phyloP scores from a whole-genome alignment of 768 basidiomycete species.

The Naematelia encephala region DNA sequence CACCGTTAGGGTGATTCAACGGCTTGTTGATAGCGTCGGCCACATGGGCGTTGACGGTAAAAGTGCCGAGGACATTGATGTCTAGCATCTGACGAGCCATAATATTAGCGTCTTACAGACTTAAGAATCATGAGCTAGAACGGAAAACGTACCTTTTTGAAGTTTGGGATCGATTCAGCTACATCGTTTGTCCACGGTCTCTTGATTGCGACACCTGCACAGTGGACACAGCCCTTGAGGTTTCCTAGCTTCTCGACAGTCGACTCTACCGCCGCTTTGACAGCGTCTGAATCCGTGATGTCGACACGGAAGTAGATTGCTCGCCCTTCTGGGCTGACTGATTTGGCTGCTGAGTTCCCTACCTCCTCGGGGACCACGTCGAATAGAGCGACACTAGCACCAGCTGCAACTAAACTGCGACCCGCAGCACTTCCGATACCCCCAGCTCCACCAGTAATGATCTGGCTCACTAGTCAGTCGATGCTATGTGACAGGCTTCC shows the following conservation, averaged over 20 bases:
- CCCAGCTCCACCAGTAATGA: slow-evolving; percentile 44
- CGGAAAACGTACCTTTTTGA: slow-evolving; percentile 33
- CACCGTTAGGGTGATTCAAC: slow-evolving; percentile 33
- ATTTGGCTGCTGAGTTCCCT: slow-evolving; percentile 25
- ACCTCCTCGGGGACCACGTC: slow-evolving; percentile 38
- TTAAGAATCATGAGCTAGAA: too few relatives aligned
- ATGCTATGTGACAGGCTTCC: neutral
- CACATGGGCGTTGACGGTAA: slow-evolving; percentile 44
- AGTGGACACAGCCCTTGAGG: slow-evolving; percentile 29
- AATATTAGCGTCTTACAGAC: slow-evolving; percentile 4
- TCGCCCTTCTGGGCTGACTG: slow-evolving; percentile 13
- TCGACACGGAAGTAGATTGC: slow-evolving; percentile 36
- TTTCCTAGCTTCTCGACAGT: slow-evolving; percentile 23
- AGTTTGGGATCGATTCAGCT: slow-evolving; percentile 36
- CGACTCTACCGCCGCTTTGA: slow-evolving; percentile 27
- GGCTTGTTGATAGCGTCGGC: slow-evolving; percentile 45
- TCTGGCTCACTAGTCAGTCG: slow-evolving; percentile 2
- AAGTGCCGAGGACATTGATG: slow-evolving; percentile 43
- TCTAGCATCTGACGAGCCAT: slow-evolving; percentile 33
- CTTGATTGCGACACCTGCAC: slow-evolving; percentile 30
- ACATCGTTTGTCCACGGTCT: slow-evolving; percentile 28
- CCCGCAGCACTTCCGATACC: slow-evolving; percentile 40
- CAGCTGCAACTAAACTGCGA: slow-evolving; percentile 14
- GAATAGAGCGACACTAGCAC: slow-evolving; percentile 38
- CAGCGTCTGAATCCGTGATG: slow-evolving; percentile 35